Evolutionary conservation across 495 filamentous ascomycete genomes (phyloP), one percentile per base, ranked within the genome.

Genomic region (Cudoniella acicularis): DNA sequence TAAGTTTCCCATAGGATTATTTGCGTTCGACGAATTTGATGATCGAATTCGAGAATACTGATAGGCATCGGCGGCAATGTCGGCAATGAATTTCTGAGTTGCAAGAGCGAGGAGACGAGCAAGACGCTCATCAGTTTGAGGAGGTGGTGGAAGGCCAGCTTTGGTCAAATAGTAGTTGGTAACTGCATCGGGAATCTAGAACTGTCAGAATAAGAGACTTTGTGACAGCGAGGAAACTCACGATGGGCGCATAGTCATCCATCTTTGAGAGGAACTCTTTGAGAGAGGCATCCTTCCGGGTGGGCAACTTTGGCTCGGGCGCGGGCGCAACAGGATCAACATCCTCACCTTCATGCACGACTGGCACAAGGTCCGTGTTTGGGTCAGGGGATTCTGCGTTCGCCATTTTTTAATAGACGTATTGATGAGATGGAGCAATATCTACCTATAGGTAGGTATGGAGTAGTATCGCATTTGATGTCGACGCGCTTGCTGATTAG

Each of bases 181-280:
- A 26, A 98, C 93, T 10, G 94, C 94, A 72, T 98, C 94, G 49
- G 94, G 94, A 62, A 98, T 98, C 93, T 98, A 67, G 11, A 30
- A 49, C 30, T 9, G 26, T 20, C 10, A 49, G 22, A 41, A 21
- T 26, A 46, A 48, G 26, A 50, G 8, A 42, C 0, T 36, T 20
- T 11, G 49, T n/a, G 23, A 16, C 10, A 45, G n/a, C n/a, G n/a
- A 11, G 23, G 26, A 30, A 57, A 75, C 86, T 62, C 83, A 98
- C 93, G 63, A 98, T 96, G 17, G 94, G 94, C 47, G 94, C 92
- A 75, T 96, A 97, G 63, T 98, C 94, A 67, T 98, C 94, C 93
- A 98, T 98, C 79, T 93, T 96, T 40, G 79, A 77, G 10, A 98
- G 71, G 67, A 98, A 96, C 67, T 97, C 92, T 60, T 90, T 89